Evolutionary conservation across 305 asterid genomes (phyloP).

Genomic region (Withania somnifera): DNA sequence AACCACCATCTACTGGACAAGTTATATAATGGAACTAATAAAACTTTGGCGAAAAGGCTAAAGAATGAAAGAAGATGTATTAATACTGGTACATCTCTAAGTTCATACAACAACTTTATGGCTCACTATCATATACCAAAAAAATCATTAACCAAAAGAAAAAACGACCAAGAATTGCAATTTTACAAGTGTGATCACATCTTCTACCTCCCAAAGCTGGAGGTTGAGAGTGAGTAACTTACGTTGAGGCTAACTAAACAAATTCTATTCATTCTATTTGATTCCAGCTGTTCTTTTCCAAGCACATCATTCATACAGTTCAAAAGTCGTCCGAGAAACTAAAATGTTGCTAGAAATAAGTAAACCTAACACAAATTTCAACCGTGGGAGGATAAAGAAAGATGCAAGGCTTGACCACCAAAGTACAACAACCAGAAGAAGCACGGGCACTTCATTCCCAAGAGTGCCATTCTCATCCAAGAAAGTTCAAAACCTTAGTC

Average conservation of each 20-base stretch:
- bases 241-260: not conserved
- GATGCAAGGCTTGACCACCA: not conserved
- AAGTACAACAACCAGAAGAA: not conserved
- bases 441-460: not conserved
- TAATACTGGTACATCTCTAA: not conserved
- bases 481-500: not conserved
- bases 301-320: constrained; percentile 2
- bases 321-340: not conserved
- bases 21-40: not conserved
- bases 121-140: not conserved
- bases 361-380: constrained; percentile 2
- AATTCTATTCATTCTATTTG: not conserved
- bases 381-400: not conserved
- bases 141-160: not conserved
- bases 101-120: not conserved
- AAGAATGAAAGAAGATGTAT: constrained; percentile 1
- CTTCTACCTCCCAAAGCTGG: not conserved
- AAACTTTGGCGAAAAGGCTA: not conserved
- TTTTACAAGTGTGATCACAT: constrained; percentile 2
- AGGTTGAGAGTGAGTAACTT: constrained; percentile 1
- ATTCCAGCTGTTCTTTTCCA: not conserved
- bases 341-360: constrained; percentile 1
- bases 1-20: not conserved
- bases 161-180: constrained; percentile 1
- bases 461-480: not conserved